These are phyloP conservation scores for Echinochloa phyllopogon DNA, from an alignment of 176 grass and related monocot species.

Conservation along the genomic window DNA sequence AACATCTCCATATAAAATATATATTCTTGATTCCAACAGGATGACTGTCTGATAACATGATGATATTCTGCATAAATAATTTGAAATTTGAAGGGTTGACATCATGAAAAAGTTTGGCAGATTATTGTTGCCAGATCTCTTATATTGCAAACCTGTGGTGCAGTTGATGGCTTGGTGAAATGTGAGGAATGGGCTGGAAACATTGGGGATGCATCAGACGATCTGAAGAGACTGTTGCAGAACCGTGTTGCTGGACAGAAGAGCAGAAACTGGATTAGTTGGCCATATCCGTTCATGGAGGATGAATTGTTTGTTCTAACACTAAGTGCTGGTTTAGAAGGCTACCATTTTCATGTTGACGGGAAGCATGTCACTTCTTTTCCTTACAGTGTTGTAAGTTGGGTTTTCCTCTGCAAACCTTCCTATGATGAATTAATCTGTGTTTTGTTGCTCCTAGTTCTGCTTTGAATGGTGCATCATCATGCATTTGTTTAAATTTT, in stretches of 20 bases:
- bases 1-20: not conserved
- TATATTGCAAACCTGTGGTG: constrained; percentile 30
- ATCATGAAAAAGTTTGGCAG: not conserved
- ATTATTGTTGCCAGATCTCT: constrained; percentile 3
- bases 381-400: constrained; percentile 69
- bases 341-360: constrained; percentile 71
- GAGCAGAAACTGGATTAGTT: constrained; percentile 47
- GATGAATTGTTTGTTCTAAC: constrained; percentile 76
- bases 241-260: constrained; percentile 44
- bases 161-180: constrained; percentile 79
- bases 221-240: constrained; percentile 50
- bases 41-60: constrained; percentile 9
- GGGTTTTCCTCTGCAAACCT: constrained; percentile 23
- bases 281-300: constrained; percentile 72
- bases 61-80: not conserved
- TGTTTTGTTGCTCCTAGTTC: not conserved
- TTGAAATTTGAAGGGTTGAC: constrained; percentile 9
- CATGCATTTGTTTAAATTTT: not conserved
- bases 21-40: constrained; percentile 6
- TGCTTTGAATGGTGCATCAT: not conserved
- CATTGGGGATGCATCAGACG: constrained; percentile 24
- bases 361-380: constrained; percentile 85
- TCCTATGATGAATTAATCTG: not conserved
- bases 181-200: constrained; percentile 70
- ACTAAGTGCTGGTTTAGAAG: constrained; percentile 66